A percentile compares a stretch with the other conserved stretches of the same genome.
These are phyloP conservation scores for Alternaria brassicicola DNA, from an alignment of 2,329 filamentous ascomycete species.

Conservation along the genomic window DNA sequence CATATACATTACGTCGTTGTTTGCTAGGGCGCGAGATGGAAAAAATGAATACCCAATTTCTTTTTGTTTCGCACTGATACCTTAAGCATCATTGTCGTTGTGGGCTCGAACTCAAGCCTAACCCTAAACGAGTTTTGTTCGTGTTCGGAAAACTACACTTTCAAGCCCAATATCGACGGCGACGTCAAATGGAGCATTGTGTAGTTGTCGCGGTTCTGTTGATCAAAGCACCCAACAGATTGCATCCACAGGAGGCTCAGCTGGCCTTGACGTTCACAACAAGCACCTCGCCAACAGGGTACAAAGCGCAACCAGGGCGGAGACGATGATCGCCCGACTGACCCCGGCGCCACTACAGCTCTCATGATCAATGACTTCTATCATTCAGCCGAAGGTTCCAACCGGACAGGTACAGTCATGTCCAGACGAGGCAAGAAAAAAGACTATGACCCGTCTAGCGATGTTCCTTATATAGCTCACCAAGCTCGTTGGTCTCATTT, in stretches of 20 bases:
- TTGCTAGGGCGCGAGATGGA: constrained; percentile 1
- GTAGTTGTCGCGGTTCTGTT: constrained; percentile 4
- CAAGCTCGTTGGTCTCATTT: constrained; percentile 13
- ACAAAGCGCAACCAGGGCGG: constrained; percentile 66
- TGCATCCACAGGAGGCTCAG: constrained; percentile 51
- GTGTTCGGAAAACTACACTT: constrained; percentile 17
- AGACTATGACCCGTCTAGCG: constrained; percentile 35
- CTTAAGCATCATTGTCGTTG: background rate
- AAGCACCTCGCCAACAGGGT: constrained; percentile 60
- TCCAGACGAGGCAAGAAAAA: constrained; percentile 48
- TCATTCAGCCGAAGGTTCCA: background rate
- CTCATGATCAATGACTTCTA: constrained; percentile 82
- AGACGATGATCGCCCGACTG: constrained; percentile 59
- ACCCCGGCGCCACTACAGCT: constrained; percentile 69
- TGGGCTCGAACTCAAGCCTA: background rate
- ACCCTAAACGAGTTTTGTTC: background rate
- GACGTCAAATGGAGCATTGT: constrained; percentile 1
- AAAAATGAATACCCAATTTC: background rate
- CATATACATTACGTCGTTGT: background rate
- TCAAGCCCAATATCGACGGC: constrained; percentile 14
- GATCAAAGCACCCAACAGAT: constrained; percentile 50
- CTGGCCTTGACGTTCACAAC: constrained; percentile 48
- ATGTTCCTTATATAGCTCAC: constrained; percentile 13
- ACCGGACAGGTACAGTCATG: constrained; percentile 2
- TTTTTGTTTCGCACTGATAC: background rate